phyloP scores from a whole-genome alignment of 2,329 filamentous ascomycete species.

The Sordariomycetes sp. region DNA sequence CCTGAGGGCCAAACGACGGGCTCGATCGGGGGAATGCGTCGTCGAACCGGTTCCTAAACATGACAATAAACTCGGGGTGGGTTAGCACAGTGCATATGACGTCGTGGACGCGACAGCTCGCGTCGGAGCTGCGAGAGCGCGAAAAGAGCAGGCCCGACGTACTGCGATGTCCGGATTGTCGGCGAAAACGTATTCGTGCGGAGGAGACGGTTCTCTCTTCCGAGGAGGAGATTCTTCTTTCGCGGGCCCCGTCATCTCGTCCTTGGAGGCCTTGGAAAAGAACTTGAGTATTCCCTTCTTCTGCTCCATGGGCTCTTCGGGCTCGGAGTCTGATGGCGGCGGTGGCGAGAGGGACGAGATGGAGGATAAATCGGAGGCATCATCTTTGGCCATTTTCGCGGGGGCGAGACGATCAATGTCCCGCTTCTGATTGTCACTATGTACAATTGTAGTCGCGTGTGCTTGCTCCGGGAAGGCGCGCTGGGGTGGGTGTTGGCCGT shows the following conservation, averaged over 20 bases:
- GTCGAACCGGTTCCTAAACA: slow-evolving; percentile 90
- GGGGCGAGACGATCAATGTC: not conserved
- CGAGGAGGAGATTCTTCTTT: slow-evolving; percentile 54
- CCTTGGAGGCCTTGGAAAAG: slow-evolving; percentile 28
- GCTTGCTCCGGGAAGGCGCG: not conserved
- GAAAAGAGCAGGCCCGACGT: slow-evolving; percentile 25
- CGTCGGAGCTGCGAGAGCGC: slow-evolving; percentile 13
- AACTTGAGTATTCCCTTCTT: slow-evolving; percentile 56
- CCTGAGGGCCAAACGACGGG: slow-evolving; percentile 85
- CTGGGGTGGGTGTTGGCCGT: not conserved
- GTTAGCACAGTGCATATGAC: slow-evolving; percentile 19
- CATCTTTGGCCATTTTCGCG: slow-evolving; percentile 43
- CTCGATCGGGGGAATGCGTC: slow-evolving; percentile 83
- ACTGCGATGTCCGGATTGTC: slow-evolving; percentile 91
- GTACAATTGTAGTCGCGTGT: not conserved
- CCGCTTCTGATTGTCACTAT: not conserved
- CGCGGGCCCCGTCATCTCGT: slow-evolving; percentile 28
- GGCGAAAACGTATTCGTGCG: slow-evolving; percentile 80
- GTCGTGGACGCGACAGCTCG: slow-evolving; percentile 38
- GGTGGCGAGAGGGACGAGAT: slow-evolving; percentile 35
- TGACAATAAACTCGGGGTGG: slow-evolving; percentile 74
- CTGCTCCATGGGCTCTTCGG: slow-evolving; percentile 38
- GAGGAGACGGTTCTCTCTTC: slow-evolving; percentile 78
- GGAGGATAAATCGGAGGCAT: slow-evolving; percentile 54
- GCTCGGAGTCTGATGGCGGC: slow-evolving; percentile 29